A percentile compares a stretch with the other conserved stretches of the same genome.
phyloP scores from a whole-genome alignment of 2,329 filamentous ascomycete species.

The Lasiodiplodia citricola region DNA sequence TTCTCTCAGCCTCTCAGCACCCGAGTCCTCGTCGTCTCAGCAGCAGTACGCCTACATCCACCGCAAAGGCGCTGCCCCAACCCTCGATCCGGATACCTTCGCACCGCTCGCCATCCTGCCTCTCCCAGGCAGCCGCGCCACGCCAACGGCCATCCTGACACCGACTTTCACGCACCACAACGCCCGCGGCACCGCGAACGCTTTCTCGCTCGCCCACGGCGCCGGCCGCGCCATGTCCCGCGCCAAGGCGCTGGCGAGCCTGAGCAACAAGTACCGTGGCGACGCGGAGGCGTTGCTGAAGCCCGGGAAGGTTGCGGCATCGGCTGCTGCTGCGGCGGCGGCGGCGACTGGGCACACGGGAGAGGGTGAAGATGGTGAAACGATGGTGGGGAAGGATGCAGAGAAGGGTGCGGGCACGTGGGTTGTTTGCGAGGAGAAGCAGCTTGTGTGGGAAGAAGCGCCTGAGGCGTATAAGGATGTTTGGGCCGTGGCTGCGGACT shows the following conservation, averaged over 20 bases:
- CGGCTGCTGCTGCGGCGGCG: neutral
- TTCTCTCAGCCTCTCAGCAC: neutral
- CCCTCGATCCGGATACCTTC: constrained; percentile 32
- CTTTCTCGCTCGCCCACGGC: constrained; percentile 45
- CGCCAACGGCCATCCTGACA: constrained; percentile 44
- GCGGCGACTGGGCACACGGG: neutral
- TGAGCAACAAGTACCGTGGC: constrained; percentile 41
- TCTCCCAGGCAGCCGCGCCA: constrained; percentile 45
- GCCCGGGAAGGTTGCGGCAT: constrained; percentile 27
- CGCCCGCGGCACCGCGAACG: constrained; percentile 39
- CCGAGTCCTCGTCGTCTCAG: neutral
- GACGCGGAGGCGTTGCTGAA: constrained; percentile 37
- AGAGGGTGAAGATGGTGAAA: neutral
- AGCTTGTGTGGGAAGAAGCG: constrained; percentile 47
- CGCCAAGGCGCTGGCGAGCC: constrained; percentile 39
- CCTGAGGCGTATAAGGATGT: constrained; percentile 48
- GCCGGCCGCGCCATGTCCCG: constrained; percentile 47
- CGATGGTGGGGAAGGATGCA: constrained; percentile 1
- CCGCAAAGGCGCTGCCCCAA: constrained; percentile 47
- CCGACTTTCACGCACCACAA: constrained; percentile 39
- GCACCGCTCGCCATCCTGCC: constrained; percentile 40
- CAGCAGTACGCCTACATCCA: constrained; percentile 40
- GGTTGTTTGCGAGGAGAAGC: constrained; percentile 46
- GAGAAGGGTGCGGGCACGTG: constrained; percentile 38
- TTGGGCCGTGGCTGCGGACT: constrained; percentile 42